Evolutionary conservation across 2,329 filamentous ascomycete species (phyloP).

Genomic region (Colletotrichum sp.): DNA sequence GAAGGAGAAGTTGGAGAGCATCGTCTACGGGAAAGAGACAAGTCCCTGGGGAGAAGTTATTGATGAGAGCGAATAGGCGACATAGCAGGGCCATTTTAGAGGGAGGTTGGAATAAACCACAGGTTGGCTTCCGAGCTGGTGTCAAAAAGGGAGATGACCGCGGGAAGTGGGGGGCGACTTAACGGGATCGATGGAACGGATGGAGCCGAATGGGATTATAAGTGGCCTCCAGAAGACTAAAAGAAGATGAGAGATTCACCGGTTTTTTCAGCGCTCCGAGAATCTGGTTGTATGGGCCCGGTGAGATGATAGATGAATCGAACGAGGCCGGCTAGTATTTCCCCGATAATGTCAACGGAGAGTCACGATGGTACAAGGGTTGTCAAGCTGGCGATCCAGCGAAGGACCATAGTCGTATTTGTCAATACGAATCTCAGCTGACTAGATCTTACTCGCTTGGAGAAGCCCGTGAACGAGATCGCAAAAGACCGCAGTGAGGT

Average conservation of each 20-base stretch:
- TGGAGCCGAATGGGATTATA: neutral
- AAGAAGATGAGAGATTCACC: neutral
- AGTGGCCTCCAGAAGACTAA: neutral
- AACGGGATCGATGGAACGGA: neutral
- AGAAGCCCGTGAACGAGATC: neutral
- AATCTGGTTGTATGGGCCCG: neutral
- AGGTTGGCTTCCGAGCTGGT: neutral
- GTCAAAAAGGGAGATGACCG: neutral
- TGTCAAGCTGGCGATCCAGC: neutral
- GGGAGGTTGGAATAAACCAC: neutral
- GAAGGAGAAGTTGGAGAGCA: neutral
- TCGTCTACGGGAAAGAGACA: neutral
- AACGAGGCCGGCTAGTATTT: neutral
- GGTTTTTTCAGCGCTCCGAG: neutral
- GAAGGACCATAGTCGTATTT: neutral
- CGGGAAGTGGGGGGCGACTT: neutral
- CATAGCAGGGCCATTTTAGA: neutral
- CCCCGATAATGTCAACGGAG: neutral
- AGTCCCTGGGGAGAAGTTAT: neutral
- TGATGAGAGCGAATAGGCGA: neutral
- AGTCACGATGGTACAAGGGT: neutral
- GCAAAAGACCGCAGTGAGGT: neutral
- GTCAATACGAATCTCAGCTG: rapidly evolving
- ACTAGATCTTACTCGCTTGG: neutral
- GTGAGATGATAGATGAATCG: neutral